Conservation (phyloP, 768 basidiomycete genomes). For the Trametopsis cervina region DNA sequence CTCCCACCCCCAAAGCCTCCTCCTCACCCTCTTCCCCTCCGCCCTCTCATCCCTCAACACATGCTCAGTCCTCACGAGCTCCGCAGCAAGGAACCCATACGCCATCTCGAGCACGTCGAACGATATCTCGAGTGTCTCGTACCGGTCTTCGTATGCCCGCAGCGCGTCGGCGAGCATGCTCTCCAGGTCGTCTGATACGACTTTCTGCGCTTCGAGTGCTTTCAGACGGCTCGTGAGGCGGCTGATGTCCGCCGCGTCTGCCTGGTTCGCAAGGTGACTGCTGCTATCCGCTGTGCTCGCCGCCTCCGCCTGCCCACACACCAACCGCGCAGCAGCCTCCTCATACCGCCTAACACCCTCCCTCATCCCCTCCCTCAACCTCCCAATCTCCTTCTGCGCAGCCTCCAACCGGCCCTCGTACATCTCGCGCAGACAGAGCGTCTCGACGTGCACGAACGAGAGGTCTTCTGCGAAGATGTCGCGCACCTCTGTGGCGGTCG, state of each 20-base stretch:
- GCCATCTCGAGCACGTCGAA: conserved; percentile 12
- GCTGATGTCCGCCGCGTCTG: background rate
- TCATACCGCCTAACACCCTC: conserved; percentile 4
- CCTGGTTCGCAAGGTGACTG: no score
- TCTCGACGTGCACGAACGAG: conserved; percentile 7
- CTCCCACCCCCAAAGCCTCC: background rate
- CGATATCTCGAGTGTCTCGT: conserved; percentile 10
- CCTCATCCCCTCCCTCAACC: background rate
- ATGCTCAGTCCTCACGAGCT: conserved; percentile 11
- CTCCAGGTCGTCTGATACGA: conserved; percentile 7
- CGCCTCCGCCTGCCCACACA: background rate
- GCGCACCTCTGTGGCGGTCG: background rate
- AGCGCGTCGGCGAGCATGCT: conserved; percentile 3
- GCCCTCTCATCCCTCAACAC: conserved; percentile 1
- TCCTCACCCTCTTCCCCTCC: background rate
- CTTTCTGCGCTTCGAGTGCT: conserved; percentile 3
- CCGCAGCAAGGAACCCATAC: conserved; percentile 10
- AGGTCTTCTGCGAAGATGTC: conserved; percentile 6
- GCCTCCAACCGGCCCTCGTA: conserved; percentile 1
- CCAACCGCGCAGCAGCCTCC: background rate
- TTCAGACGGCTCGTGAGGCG: background rate
- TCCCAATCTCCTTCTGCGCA: conserved; percentile 2
- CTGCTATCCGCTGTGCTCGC: no score
- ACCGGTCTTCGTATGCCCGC: conserved; percentile 3
- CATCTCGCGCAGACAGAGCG: conserved; percentile 5